Base-by-base conservation (phyloP, 805 yeast species). In the Myxozyma mucilagina region DNA sequence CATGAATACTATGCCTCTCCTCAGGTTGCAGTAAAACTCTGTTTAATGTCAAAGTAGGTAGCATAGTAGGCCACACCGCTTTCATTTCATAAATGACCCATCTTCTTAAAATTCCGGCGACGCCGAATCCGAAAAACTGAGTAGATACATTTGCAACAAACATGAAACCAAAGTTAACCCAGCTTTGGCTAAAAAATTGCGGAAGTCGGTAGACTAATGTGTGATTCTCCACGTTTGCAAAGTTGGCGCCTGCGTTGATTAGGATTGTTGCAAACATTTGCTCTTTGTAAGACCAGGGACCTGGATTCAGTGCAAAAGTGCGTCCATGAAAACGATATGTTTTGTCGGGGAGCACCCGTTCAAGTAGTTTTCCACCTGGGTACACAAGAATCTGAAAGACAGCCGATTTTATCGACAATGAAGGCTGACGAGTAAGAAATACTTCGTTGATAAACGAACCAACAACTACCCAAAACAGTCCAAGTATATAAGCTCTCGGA, bases 321-420 rank as follows among this genome's bases (percentile, higher is more conserved):
- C 66, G 72, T 52, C 83, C 78, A 35, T 57, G 49, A 29, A 57
- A 48, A 68, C 44, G 35, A 31, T 57, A 56, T 38, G 53, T 62
- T 51, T 50, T 42, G 51, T 60, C 49, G 9, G 64, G 64, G 5
- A 60, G 53, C 7, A 59, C 39, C 16, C 36, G 43, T 35, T 57
- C 57, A 3, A 53, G 44, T 16, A 78, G 62, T 53, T 74, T 72
- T 56, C 91, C 90, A 36, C 82, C 64, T 4, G 89, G 89, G 72
- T 79, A 84, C 2, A 87, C 79, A 53, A 84, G 61, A 1, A 91
- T 90, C 78, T 82, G 86, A 1, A 89, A 82, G 58, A 84, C 78
- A 60, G 87, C 79, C 43, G 87, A 82, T 36, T 84, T 79, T 53
- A 86, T 86, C 58, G 76, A 69, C 61, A 84, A 77, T 2, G 79